Evolutionary conservation across 768 basidiomycete species (phyloP), one percentile per base, ranked within the genome.

Genomic region (Termitomyces sp.): DNA sequence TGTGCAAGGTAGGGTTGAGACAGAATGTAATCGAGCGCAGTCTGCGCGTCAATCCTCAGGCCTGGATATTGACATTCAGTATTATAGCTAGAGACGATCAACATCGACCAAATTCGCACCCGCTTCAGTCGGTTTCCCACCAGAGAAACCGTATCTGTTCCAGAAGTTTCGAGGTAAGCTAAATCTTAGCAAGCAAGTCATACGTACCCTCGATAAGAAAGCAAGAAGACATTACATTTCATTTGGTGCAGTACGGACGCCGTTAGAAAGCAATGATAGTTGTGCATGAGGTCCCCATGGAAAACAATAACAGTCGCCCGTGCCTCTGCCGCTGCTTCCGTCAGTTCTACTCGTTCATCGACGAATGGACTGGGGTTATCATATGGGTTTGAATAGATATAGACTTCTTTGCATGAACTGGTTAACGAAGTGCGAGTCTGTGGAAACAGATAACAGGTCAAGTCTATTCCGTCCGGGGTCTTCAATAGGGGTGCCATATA

Each of bases 231-330:
- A 66, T 95, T 94, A 69, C 91, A 96, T 20, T 86, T 80, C 80
- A 87, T 81, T 65, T 80, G 77, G 20, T 81, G 86, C 66, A 95
- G 90, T 37, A 86, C 74, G 34, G 77, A 75, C 0, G 88, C 93
- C 15, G 88, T 71, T 3, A 88, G 85, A 59, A 92, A 78, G 1
- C 91, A 80, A 67, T 94, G 88, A 4, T 92, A 91, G 47, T 84
- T 78, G 64, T 89, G 88, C 62, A 86, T 86, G 0, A 83, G 86
- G 63, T 91, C 90, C 2, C 94, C 95, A 67, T 96, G 94, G 60
- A 96, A 93, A 81, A 96, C 85, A 45, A 98, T 73, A 5, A 96
- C 79, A 0, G 92, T 95, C 6, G 92, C 93, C 12, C 87, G 76
- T 17, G 65, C 64, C 31, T 65, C 57, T 7, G 63, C 47, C n/a